phyloP scores from a whole-genome alignment of 805 yeast genomes.

The Saccharomyces kudriavzevii region DNA sequence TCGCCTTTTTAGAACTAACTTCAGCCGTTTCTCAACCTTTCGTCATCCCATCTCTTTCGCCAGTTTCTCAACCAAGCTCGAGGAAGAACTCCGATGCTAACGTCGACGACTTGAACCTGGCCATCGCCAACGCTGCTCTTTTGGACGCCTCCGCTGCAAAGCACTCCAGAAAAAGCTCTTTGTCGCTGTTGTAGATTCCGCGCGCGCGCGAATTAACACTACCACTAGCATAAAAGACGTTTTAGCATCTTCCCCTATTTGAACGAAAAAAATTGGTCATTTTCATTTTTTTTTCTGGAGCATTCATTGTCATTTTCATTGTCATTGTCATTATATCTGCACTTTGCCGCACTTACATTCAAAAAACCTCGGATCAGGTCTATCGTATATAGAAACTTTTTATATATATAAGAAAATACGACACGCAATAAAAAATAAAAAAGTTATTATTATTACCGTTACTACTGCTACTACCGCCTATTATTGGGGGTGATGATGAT shows the following conservation, averaged over 20 bases:
- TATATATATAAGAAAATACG: background rate
- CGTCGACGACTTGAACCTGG: constrained; percentile 2
- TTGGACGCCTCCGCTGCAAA: background rate
- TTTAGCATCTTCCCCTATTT: background rate
- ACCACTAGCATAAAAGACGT: background rate
- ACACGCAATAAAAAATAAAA: background rate
- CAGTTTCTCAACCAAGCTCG: constrained; percentile 36
- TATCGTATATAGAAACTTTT: background rate
- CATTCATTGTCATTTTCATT: background rate
- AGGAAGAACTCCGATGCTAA: constrained; percentile 25
- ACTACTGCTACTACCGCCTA: too few relatives aligned
- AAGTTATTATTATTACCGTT: background rate
- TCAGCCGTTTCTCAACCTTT: constrained; percentile 54
- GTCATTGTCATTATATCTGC: background rate
- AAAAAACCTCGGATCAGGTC: background rate
- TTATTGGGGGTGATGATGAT: too few relatives aligned
- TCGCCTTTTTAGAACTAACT: constrained; percentile 45
- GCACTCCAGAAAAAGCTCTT: constrained; percentile 9
- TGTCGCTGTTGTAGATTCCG: constrained; percentile 8
- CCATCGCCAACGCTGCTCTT: constrained; percentile 1
- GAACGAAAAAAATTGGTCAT: background rate
- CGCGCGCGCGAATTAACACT: background rate
- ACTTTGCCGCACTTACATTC: background rate
- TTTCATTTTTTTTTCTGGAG: background rate
- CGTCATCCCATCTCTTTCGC: constrained; percentile 56